phyloP scores from a whole-genome alignment of 805 yeast genomes.

The Sugiyamaella boreocaroliniensis region DNA sequence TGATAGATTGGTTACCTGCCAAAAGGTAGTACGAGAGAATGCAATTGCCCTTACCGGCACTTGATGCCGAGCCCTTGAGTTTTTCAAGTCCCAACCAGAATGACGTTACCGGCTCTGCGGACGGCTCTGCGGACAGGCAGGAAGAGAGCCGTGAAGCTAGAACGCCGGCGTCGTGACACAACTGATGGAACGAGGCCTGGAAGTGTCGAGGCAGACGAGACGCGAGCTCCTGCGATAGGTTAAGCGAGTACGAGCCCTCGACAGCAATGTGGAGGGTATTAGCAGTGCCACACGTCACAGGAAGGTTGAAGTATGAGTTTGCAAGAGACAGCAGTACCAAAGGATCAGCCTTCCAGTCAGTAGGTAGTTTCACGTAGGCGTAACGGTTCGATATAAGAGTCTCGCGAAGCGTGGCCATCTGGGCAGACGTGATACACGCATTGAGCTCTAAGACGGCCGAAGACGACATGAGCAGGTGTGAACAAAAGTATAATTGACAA shows the following conservation, averaged over 20 bases:
- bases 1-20: neutral
- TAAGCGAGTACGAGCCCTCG: neutral
- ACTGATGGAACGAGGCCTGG: neutral
- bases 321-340: neutral
- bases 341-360: neutral
- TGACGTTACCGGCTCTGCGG: neutral
- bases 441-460: neutral
- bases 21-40: neutral
- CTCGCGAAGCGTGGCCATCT: neutral
- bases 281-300: neutral
- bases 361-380: neutral
- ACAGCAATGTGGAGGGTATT: neutral
- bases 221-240: neutral
- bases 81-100: neutral
- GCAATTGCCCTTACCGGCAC: neutral
- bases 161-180: neutral
- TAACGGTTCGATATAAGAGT: neutral
- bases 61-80: neutral
- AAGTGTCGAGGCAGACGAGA: neutral
- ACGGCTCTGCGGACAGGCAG: too few relatives aligned
- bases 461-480: neutral
- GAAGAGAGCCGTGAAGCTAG: neutral
- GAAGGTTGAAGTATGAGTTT: neutral
- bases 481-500: neutral
- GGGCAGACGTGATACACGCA: neutral